Conservation (phyloP, 257 asterid genomes). For the Solanum lycopersicoides region DNA sequence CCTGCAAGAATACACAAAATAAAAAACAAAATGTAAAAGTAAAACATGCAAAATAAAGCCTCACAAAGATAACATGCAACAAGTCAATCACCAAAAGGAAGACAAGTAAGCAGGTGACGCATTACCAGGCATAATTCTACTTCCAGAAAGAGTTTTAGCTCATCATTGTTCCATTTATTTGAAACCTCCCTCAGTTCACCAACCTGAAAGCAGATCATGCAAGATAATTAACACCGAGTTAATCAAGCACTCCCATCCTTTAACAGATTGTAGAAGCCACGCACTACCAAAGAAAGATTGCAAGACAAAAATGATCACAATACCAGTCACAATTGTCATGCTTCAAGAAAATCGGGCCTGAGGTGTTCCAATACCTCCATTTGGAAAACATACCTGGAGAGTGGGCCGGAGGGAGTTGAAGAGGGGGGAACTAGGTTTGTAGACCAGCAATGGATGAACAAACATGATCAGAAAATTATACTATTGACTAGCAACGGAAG, state of each 20-base stretch:
- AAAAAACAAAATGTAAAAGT: background rate
- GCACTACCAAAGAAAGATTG: background rate
- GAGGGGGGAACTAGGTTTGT: background rate
- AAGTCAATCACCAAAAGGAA: background rate
- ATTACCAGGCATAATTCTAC: constrained; percentile 51
- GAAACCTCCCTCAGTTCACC: constrained; percentile 68
- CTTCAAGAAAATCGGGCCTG: background rate
- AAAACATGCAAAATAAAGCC: background rate
- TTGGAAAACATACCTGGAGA: background rate
- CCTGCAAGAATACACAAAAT: constrained; percentile 22
- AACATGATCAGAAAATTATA: background rate
- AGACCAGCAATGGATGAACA: background rate
- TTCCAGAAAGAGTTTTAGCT: constrained; percentile 63
- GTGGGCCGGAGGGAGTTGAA: background rate
- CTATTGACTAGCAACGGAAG: background rate
- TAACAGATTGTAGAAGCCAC: background rate
- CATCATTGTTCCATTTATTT: constrained; percentile 53
- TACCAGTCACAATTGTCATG: background rate
- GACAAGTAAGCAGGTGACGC: background rate
- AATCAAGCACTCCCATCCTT: background rate
- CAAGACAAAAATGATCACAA: background rate
- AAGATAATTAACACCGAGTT: background rate
- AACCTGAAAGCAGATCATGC: constrained; percentile 34
- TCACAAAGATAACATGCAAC: background rate
- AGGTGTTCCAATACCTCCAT: background rate